Evolutionary conservation across 1,284 basidiomycete genomes (phyloP).

Genomic region (Marasmius oreades): DNA sequence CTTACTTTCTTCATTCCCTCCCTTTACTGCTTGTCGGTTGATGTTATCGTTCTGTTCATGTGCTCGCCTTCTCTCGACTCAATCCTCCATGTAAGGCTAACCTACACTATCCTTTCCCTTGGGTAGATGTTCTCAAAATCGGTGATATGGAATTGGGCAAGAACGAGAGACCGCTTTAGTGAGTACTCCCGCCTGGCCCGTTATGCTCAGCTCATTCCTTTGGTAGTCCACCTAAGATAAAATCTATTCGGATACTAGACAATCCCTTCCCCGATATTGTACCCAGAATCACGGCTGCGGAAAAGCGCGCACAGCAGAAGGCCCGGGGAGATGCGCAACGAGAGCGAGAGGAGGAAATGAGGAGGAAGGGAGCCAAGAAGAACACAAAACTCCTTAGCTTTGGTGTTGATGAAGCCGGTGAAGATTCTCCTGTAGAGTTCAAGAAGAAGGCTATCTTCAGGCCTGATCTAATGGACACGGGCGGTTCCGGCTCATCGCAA

Average conservation of each 20-base stretch:
- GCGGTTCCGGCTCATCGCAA: conserved; percentile 14
- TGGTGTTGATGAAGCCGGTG: conserved; percentile 70
- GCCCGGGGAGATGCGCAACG: conserved; percentile 74
- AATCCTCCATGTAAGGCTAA: background rate
- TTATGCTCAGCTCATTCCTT: background rate
- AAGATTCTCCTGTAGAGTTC: conserved; percentile 43
- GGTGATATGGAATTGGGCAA: conserved; percentile 84
- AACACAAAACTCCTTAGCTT: conserved; percentile 88
- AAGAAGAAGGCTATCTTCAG: conserved; percentile 81
- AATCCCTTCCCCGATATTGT: conserved; percentile 95
- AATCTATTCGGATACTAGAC: conserved; percentile 78
- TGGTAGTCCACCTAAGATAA: conserved; percentile 84
- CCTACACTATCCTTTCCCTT: background rate
- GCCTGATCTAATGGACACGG: conserved; percentile 56
- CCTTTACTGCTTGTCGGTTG: background rate
- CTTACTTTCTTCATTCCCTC: conserved; percentile 1
- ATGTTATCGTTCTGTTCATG: background rate
- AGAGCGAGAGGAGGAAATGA: conserved; percentile 73
- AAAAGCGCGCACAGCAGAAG: conserved; percentile 78
- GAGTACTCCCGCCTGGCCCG: conserved; percentile 26
- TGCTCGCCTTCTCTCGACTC: no score
- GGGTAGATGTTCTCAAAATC: conserved; percentile 82
- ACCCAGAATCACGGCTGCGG: conserved; percentile 93
- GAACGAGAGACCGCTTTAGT: conserved; percentile 86
- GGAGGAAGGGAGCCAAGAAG: conserved; percentile 82